Evolutionary conservation across 371 early-diverging fungal genomes (phyloP).

Genomic region (Mortierella sp.): DNA sequence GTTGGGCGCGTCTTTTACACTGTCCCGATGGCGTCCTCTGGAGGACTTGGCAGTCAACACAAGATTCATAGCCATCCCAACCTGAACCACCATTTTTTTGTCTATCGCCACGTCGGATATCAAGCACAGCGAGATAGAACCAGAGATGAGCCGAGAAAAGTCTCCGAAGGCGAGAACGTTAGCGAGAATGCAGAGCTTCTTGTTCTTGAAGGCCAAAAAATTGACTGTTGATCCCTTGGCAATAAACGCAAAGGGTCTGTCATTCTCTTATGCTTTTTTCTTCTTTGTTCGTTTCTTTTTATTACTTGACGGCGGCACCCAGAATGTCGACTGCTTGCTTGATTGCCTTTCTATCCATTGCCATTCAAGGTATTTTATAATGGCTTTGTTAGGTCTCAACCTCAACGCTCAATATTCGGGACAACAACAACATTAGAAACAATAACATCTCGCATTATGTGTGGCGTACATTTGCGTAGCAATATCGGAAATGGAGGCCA

Average conservation of each 20-base stretch:
- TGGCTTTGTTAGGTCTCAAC: no score
- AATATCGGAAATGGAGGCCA: slow-evolving; percentile 55
- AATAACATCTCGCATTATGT: not conserved
- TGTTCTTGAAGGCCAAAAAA: slow-evolving; percentile 24
- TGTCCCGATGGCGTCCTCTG: slow-evolving; percentile 66
- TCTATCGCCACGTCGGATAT: slow-evolving; percentile 43
- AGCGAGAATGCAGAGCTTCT: not conserved
- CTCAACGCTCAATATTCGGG: no score
- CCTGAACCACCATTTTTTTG: slow-evolving; percentile 79
- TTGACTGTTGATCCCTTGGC: slow-evolving; percentile 21
- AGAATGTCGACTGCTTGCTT: slow-evolving; percentile 51
- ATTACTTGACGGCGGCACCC: slow-evolving; percentile 30
- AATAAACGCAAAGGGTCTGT: not conserved
- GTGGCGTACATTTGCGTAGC: slow-evolving; percentile 58
- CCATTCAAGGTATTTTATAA: not conserved
- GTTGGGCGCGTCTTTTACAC: slow-evolving; percentile 83
- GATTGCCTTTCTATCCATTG: slow-evolving; percentile 34
- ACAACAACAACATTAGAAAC: not conserved
- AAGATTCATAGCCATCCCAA: slow-evolving; percentile 80
- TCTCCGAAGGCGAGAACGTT: not conserved
- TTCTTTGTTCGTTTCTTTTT: not conserved
- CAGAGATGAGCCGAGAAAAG: not conserved
- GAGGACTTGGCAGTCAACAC: slow-evolving; percentile 77
- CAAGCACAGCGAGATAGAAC: not conserved
- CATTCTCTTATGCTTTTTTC: not conserved